Evolutionary conservation across 805 yeast species (phyloP).

Genomic region (Candida wancherniae): DNA sequence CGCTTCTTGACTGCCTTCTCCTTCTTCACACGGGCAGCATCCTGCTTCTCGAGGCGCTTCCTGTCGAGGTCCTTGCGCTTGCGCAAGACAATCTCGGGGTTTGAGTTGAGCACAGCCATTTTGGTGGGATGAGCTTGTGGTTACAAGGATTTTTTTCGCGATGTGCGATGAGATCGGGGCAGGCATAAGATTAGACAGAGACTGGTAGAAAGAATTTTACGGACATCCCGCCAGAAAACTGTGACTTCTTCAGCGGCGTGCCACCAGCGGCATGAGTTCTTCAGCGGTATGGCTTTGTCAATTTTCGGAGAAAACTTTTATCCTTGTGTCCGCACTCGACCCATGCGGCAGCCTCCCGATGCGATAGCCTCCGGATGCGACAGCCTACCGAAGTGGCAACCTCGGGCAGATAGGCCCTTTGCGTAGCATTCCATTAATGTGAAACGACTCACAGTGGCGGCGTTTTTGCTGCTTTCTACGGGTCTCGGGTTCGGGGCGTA

Average conservation of each 20-base stretch:
- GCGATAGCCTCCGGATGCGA: too few relatives aligned
- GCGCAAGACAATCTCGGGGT: constrained; percentile 71
- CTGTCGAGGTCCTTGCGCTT: constrained; percentile 78
- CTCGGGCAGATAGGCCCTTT: too few relatives aligned
- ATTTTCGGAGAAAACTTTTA: too few relatives aligned
- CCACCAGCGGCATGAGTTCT: too few relatives aligned
- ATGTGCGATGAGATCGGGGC: constrained; percentile 7
- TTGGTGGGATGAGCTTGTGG: constrained; percentile 1
- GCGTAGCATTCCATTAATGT: too few relatives aligned
- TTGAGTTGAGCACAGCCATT: constrained; percentile 53
- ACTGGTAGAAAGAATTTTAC: background rate
- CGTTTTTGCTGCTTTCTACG: too few relatives aligned
- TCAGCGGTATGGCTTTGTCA: too few relatives aligned
- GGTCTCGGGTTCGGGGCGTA: too few relatives aligned
- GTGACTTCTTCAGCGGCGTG: background rate
- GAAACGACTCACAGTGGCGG: too few relatives aligned
- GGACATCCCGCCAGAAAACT: background rate
- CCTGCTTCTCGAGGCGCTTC: constrained; percentile 68
- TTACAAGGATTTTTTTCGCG: constrained; percentile 6
- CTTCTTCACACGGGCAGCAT: constrained; percentile 48
- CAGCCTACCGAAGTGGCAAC: too few relatives aligned
- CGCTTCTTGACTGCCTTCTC: constrained; percentile 38
- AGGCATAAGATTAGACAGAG: background rate
- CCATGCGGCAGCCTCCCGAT: too few relatives aligned
- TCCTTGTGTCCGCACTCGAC: too few relatives aligned